Base-by-base conservation (phyloP, 164 flowering plant genomes). In the Cinnamomum chago region DNA sequence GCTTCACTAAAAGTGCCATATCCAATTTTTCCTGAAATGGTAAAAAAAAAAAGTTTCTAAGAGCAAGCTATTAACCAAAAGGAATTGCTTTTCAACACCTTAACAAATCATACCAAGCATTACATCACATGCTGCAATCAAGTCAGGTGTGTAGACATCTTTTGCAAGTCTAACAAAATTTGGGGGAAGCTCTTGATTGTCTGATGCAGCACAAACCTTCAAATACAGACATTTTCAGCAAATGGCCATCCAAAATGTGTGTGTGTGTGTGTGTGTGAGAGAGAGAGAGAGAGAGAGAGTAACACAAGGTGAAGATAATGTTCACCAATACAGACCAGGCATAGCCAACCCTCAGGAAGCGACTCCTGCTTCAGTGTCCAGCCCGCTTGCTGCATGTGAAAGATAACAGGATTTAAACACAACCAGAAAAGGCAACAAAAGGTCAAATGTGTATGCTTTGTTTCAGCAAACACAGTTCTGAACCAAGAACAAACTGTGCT, bases 1-100 rank as follows among this genome's bases (percentile, higher is more conserved):
- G 99, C 95, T 85, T 93, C 98, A 80, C 98, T 93, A 70, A 88
- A 94, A 20, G 98, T 93, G 17, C 98, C 99, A 82, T 95, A 93
- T 62, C 98, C 99, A 88, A 93, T 95, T 88, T 95, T 92, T 71
- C 98, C 99, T 95, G 90, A 58, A 76, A 75, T n/a, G n/a, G n/a
- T 5, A 52, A 0, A 47, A 62, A 72, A 62, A 33, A 22, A 23
- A 33, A 27, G 11, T 66, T 58, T 50, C 65, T 55, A 62, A 27
- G 47, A 15, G 22, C 47, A 5, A 3, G 2, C 9, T 13, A 3
- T 25, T 50, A 12, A 18, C 17, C 51, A 33, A 22, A 52, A 55
- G 28, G 30, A 50, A 30, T 50, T 52, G 10, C 11, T 40, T 13
- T 5, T 52, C 60, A 78, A 66, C 67, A 25, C 17, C 60, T 68